These are phyloP conservation scores for Mycosphaerelloides madeirae DNA, from an alignment of 2,329 filamentous ascomycete genomes.

Conservation along the genomic window DNA sequence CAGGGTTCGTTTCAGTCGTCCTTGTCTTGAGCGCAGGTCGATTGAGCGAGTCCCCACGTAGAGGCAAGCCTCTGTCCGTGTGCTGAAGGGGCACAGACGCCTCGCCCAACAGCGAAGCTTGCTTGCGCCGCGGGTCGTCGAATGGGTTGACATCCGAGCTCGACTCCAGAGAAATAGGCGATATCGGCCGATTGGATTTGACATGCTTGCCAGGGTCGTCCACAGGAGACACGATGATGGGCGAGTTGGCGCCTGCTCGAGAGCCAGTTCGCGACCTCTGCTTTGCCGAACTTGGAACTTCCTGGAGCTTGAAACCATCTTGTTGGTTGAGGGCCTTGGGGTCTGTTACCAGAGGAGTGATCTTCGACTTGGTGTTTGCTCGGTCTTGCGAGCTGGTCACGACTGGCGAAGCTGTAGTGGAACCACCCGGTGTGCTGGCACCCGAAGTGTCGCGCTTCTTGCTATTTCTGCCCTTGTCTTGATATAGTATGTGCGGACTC, in stretches of 20 bases:
- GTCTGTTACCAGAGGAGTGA: constrained; percentile 25
- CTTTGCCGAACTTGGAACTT: constrained; percentile 66
- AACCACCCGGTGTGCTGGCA: constrained; percentile 24
- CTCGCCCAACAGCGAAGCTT: constrained; percentile 12
- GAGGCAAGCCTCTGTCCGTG: constrained; percentile 40
- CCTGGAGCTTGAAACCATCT: constrained; percentile 67
- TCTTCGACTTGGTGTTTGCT: constrained; percentile 36
- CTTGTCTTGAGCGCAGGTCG: constrained; percentile 28
- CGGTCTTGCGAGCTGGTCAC: constrained; percentile 39
- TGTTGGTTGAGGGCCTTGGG: constrained; percentile 24
- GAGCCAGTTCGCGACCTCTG: constrained; percentile 45
- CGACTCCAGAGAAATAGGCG: constrained; percentile 35
- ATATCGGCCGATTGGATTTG: constrained; percentile 29
- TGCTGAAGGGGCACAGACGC: constrained; percentile 37
- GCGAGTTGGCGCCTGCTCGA: constrained; percentile 41
- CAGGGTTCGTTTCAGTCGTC: constrained; percentile 30
- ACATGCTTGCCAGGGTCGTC: constrained; percentile 25
- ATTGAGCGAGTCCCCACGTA: constrained; percentile 58
- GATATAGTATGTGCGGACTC: constrained; percentile 87
- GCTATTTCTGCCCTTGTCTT: constrained; percentile 67
- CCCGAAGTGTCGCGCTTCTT: constrained; percentile 38
- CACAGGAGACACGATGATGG: constrained; percentile 38
- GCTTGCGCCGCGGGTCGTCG: constrained; percentile 34
- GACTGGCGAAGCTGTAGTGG: constrained; percentile 26
- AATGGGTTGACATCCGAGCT: constrained; percentile 37